phyloP scores from a whole-genome alignment of 2,329 filamentous ascomycete genomes.

The Verticillium isaacii region DNA sequence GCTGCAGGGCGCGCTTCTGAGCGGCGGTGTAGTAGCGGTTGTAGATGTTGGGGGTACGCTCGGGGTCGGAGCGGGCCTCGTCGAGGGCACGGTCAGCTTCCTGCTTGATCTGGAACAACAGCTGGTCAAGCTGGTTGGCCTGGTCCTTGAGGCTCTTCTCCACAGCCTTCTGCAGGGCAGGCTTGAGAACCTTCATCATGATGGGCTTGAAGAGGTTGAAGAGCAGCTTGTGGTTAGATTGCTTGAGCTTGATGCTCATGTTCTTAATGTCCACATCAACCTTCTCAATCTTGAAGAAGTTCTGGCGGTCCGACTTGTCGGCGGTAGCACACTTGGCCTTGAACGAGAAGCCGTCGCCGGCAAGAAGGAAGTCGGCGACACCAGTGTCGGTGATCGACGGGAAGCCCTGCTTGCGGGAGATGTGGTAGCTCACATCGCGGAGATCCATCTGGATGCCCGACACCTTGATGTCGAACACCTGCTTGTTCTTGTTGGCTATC shows the following conservation, averaged over 20 bases:
- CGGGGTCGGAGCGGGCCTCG: constrained; percentile 63
- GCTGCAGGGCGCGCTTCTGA: constrained; percentile 68
- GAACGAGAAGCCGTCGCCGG: constrained; percentile 85
- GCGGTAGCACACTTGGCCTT: constrained; percentile 83
- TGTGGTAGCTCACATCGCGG: constrained; percentile 84
- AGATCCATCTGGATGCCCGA: constrained; percentile 92
- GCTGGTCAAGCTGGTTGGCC: constrained; percentile 67
- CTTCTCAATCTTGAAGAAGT: constrained; percentile 94
- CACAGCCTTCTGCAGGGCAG: constrained; percentile 78
- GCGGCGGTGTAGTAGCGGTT: constrained; percentile 73
- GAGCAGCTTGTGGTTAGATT: constrained; percentile 91
- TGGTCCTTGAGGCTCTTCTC: constrained; percentile 87
- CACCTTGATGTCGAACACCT: constrained; percentile 73
- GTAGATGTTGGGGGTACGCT: constrained; percentile 78
- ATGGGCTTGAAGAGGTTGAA: constrained; percentile 85
- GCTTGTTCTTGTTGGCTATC: constrained; percentile 72
- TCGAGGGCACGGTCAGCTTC: constrained; percentile 72
- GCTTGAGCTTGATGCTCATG: constrained; percentile 83
- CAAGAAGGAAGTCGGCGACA: constrained; percentile 82
- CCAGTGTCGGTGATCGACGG: constrained; percentile 82
- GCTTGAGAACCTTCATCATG: constrained; percentile 76
- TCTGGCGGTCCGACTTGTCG: constrained; percentile 66
- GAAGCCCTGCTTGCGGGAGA: constrained; percentile 94
- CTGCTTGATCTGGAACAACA: constrained; percentile 72
- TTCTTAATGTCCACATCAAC: constrained; percentile 78